These are phyloP conservation scores for Naganishia vishniacii DNA, from an alignment of 768 basidiomycete species.

Conservation along the genomic window DNA sequence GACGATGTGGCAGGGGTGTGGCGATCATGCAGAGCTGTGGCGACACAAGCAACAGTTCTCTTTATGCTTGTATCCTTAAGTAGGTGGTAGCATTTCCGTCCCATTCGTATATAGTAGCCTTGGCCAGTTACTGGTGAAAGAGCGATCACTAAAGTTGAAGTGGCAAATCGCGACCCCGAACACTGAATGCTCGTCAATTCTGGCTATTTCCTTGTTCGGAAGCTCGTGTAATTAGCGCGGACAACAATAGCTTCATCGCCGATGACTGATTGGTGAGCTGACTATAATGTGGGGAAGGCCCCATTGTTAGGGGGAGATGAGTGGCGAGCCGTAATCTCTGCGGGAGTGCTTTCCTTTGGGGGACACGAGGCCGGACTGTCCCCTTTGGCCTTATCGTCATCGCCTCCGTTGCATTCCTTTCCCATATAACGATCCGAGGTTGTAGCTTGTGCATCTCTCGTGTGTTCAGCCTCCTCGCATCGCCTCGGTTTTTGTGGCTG, in stretches of 20 bases:
- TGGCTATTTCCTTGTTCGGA: slow-evolving; percentile 3
- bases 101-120: background rate
- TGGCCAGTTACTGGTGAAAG: too few relatives aligned
- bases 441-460: too few relatives aligned
- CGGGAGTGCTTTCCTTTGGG: background rate
- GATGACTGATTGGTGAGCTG: background rate
- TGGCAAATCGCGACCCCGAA: too few relatives aligned
- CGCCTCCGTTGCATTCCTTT: background rate
- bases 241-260: slow-evolving; percentile 16
- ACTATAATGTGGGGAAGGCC: background rate
- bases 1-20: background rate
- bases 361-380: background rate
- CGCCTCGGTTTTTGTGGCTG: too few relatives aligned
- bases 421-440: too few relatives aligned
- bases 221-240: background rate
- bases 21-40: slow-evolving; percentile 5
- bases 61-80: slow-evolving; percentile 12
- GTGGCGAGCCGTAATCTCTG: slow-evolving; percentile 3
- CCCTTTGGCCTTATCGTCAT: background rate
- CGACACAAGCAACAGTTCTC: slow-evolving; percentile 14
- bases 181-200: slow-evolving; percentile 7
- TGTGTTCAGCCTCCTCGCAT: too few relatives aligned
- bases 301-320: background rate
- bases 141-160: too few relatives aligned
- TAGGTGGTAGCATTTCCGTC: slow-evolving; percentile 7